phyloP scores from a whole-genome alignment of 257 asterid species.

The Solanum ossicruentum region DNA sequence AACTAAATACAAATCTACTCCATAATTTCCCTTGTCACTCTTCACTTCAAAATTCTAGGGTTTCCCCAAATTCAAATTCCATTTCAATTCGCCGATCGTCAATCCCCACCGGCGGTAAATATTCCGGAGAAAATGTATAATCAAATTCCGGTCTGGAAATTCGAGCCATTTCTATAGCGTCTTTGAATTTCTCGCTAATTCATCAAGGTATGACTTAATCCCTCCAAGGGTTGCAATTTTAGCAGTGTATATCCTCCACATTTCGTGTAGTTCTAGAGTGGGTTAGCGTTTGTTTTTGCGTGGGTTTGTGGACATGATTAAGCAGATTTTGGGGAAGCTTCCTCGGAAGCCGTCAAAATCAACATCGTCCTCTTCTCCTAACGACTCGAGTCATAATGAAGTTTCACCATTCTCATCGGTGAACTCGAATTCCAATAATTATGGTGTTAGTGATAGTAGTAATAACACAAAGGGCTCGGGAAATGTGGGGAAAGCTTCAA shows the following conservation, averaged over 20 bases:
- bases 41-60: neutral
- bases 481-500: neutral
- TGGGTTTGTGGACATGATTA: slow-evolving; percentile 5
- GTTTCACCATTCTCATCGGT: neutral
- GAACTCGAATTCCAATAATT: neutral
- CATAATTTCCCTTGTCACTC: neutral
- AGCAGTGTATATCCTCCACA: neutral
- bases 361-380: neutral
- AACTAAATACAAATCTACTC: neutral
- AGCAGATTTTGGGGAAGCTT: slow-evolving; percentile 14
- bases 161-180: neutral
- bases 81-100: neutral
- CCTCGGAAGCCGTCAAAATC: slow-evolving; percentile 7
- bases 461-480: neutral
- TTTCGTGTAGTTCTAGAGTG: neutral
- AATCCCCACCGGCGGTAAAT: neutral
- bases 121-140: neutral
- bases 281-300: neutral
- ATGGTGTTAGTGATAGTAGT: neutral
- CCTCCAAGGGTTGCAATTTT: neutral
- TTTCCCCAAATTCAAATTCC: neutral
- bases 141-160: neutral
- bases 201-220: neutral
- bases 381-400: neutral
- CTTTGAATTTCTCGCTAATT: neutral